Percentiles rank a stretch among this genome's conserved stretches.
Evolutionary conservation across 768 basidiomycete genomes (phyloP).

Genomic region (Pulveroboletus ravenelii): DNA sequence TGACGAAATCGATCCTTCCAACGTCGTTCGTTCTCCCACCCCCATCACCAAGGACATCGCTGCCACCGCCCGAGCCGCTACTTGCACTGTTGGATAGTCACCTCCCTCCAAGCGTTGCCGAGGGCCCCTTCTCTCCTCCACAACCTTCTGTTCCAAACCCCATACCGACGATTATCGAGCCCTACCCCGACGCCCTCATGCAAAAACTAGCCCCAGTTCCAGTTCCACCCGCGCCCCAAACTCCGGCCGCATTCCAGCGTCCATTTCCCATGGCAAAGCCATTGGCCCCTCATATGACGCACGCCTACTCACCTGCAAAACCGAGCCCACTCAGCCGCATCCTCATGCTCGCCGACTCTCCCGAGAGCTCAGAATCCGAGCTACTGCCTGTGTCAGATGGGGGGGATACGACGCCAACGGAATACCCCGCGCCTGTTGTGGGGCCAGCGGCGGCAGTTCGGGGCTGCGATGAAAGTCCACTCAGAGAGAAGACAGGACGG

Average conservation of each 20-base stretch:
- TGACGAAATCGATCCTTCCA: constrained; percentile 51
- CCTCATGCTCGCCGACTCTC: constrained; percentile 64
- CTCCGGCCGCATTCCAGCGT: constrained; percentile 29
- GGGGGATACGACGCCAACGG: constrained; percentile 24
- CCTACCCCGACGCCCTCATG: constrained; percentile 3
- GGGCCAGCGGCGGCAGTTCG: constrained; percentile 22
- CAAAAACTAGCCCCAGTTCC: background rate
- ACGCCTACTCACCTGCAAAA: constrained; percentile 77
- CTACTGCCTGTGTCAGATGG: background rate
- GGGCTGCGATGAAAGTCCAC: constrained; percentile 49
- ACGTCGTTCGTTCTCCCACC: constrained; percentile 76
- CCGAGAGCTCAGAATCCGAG: constrained; percentile 34
- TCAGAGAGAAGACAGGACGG: constrained; percentile 44
- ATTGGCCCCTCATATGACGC: constrained; percentile 61
- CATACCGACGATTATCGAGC: constrained; percentile 21
- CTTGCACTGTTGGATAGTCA: constrained; percentile 23
- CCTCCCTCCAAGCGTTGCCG: constrained; percentile 8
- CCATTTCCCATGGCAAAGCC: constrained; percentile 73
- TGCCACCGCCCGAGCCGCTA: constrained; percentile 43
- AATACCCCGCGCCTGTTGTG: constrained; percentile 17
- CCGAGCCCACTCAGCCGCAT: constrained; percentile 81
- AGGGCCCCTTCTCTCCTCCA: background rate
- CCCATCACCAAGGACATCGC: constrained; percentile 64
- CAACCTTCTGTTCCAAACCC: constrained; percentile 7
- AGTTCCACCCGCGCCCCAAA: constrained; percentile 12